Base-by-base conservation (phyloP, 23 red algal species). In the Gracilaria caudata region DNA sequence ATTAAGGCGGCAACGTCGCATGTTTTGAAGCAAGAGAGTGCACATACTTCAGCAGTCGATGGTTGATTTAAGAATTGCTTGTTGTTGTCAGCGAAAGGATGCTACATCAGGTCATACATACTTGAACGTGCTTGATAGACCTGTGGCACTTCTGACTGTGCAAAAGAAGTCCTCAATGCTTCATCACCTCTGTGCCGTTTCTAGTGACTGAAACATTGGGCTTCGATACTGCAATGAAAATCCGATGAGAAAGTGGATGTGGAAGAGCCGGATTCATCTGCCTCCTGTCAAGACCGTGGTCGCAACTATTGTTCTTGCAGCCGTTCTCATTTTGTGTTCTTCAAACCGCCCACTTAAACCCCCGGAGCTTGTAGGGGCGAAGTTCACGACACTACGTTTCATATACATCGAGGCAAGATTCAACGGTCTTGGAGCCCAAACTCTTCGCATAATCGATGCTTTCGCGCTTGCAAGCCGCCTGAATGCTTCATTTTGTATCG, bases 391-490 rank as follows among this genome's bases (percentile, higher is more conserved):
- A 17, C 49, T 17, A 53, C 49, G 19, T 2, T 53, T 94, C 21
- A 35, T 94, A 1, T 79, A 55, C 20, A 36, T 26, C 9, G 92
- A 88, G 58, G 38, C 13, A 29, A 87, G 82, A 68, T 74, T 75
- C 33, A 95, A 95, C 55, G 93, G 93, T 25, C 77, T 95, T 72
- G 93, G 93, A 49, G 84, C 93, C 28, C 93, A 95, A 75, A 38
- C 88, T 41, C 73, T 95, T 32, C 83, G 86, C n/a, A 23, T 81
- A 2, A 65, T 88, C 17, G 93, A 88, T 30, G 93, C 93, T 1
- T 32, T 26, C 36, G 78, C 82, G 0, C 45, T 95, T 3, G 93
- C 93, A 25, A 51, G 4, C 10, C 14, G 21, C 30, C 40, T 71
- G 23, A 79, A 71, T 29, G 33, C 72, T 40, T 79, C 30, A 13